These are phyloP conservation scores for Hypholoma fasciculare DNA, from an alignment of 768 basidiomycete species.

Conservation along the genomic window DNA sequence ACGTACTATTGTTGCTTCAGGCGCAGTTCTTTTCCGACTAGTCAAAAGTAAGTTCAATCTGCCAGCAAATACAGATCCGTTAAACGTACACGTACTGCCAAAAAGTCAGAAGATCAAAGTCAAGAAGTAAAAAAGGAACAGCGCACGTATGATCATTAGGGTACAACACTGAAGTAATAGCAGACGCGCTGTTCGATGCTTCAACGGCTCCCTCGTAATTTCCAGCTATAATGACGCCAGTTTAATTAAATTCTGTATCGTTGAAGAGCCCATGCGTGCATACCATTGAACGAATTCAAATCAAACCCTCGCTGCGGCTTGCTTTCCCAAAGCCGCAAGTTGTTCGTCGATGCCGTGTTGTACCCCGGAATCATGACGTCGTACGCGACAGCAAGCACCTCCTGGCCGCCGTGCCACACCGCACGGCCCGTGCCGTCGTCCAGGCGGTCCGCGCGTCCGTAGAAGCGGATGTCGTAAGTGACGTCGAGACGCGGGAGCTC, in stretches of 20 bases:
- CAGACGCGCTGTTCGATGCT: constrained; percentile 85
- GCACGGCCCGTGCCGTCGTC: constrained; percentile 60
- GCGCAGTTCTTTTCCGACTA: constrained; percentile 85
- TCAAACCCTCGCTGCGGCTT: constrained; percentile 92
- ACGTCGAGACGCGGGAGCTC: constrained; percentile 88
- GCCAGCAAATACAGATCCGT: not conserved
- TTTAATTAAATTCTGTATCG: not conserved
- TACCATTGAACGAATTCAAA: constrained; percentile 93
- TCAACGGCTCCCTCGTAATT: constrained; percentile 91
- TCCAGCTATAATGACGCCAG: constrained; percentile 55
- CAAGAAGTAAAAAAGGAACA: constrained; percentile 8
- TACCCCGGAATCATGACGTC: constrained; percentile 94
- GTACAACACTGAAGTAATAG: constrained; percentile 94
- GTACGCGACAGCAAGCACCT: constrained; percentile 91
- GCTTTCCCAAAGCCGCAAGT: constrained; percentile 82
- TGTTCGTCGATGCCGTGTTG: constrained; percentile 84
- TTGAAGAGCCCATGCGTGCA: constrained; percentile 15
- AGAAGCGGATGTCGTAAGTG: constrained; percentile 83
- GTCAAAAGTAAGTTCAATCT: not conserved
- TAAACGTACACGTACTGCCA: constrained; percentile 43
- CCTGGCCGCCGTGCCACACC: constrained; percentile 86
- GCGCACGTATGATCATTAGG: constrained; percentile 88
- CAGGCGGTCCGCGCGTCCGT: constrained; percentile 76
- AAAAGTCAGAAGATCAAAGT: constrained; percentile 1
- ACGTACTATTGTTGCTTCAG: constrained; percentile 90